Evolutionary conservation across 768 basidiomycete species (phyloP).

Genomic region (Leccinum subgranulosum): DNA sequence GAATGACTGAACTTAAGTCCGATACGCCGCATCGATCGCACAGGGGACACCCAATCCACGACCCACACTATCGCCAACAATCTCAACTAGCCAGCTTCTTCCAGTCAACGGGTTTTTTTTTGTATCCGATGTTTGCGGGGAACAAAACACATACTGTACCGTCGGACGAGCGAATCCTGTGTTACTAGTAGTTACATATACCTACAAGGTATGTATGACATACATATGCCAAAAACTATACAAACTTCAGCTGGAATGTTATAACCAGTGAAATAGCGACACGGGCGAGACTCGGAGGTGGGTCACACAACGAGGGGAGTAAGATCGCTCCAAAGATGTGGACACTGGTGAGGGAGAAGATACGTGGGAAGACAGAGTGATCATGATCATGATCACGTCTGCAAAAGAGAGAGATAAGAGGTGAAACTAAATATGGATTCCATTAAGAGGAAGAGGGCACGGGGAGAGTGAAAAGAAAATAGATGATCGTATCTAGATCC

Average conservation of each 20-base stretch:
- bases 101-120: neutral
- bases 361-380: neutral
- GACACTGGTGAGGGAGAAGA: too few species aligned
- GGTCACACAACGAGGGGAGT: neutral
- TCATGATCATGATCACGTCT: neutral
- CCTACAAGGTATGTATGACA: neutral
- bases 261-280: constrained; percentile 3
- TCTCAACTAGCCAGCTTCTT: neutral
- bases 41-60: too few species aligned
- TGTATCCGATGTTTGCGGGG: neutral
- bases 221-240: neutral
- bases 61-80: neutral
- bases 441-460: neutral
- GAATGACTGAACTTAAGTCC: too few species aligned
- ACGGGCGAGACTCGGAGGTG: neutral
- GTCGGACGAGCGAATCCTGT: neutral
- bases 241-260: constrained; percentile 1
- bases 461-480: neutral
- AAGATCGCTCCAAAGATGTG: neutral
- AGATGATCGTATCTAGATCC: neutral
- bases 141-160: neutral
- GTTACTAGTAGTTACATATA: neutral
- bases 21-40: too few species aligned
- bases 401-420: neutral
- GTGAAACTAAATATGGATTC: neutral